phyloP scores from a whole-genome alignment of 2,329 filamentous ascomycete species.

The Myriosclerotinia duriaeana region DNA sequence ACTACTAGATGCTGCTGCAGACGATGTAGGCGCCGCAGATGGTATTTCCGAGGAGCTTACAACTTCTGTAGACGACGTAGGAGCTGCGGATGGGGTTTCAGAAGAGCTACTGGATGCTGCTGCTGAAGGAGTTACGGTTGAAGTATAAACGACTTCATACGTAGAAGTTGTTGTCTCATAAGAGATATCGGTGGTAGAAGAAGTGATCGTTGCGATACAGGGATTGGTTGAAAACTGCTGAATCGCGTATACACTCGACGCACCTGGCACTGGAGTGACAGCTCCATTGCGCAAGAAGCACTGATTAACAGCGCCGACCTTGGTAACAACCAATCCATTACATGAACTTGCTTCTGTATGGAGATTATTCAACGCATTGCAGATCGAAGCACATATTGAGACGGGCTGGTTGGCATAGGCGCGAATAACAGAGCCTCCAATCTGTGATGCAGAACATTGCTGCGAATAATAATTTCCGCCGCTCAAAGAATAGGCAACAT shows the following conservation, averaged over 20 bases:
- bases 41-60: too few species aligned
- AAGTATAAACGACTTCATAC: neutral
- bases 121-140: neutral
- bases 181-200: neutral
- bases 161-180: slow-evolving; percentile 4
- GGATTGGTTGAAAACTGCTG: neutral
- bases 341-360: slow-evolving; percentile 3
- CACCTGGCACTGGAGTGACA: neutral
- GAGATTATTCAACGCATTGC: slow-evolving; percentile 9
- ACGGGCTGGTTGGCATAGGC: neutral
- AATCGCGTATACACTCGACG: neutral
- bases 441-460: neutral
- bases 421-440: neutral
- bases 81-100: too few species aligned
- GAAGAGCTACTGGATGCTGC: neutral
- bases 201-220: neutral
- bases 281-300: slow-evolving; percentile 3
- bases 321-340: slow-evolving; percentile 1
- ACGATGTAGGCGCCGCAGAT: too few species aligned
- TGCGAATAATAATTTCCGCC: slow-evolving; percentile 14
- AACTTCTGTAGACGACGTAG: too few species aligned
- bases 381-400: neutral
- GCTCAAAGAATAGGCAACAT: neutral
- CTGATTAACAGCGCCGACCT: neutral
- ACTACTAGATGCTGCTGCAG: neutral